Conservation (phyloP, 257 asterid species). For the Dorcoceras hygrometricum region DNA sequence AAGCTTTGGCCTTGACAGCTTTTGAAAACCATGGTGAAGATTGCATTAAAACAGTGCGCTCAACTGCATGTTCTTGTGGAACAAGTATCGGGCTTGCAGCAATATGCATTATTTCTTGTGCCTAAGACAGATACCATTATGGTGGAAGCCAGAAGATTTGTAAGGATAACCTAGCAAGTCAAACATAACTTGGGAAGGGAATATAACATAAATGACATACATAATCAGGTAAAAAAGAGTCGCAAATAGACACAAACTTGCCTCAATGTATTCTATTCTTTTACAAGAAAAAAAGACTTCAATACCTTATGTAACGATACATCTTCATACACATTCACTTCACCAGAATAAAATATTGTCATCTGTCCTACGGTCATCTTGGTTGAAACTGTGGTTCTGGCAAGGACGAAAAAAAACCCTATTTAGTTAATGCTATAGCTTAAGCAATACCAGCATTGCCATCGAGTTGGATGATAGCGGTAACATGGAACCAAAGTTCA, state of each 20-base stretch:
- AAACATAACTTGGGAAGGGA: not conserved
- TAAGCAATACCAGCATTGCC: constrained; percentile 16
- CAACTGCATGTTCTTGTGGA: constrained; percentile 55
- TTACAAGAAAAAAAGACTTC: not conserved
- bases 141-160: constrained; percentile 16
- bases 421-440: constrained; percentile 19
- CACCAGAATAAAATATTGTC: constrained; percentile 90
- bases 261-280: not conserved
- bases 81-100: constrained; percentile 74
- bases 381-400: constrained; percentile 49
- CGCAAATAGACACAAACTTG: not conserved
- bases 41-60: constrained; percentile 42
- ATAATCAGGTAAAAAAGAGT: not conserved
- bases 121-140: constrained; percentile 40
- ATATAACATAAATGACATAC: not conserved
- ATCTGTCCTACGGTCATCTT: constrained; percentile 63
- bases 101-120: constrained; percentile 66
- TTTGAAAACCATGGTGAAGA: constrained; percentile 50
- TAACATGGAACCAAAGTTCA: not conserved
- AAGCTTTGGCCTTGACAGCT: constrained; percentile 36
- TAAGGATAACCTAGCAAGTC: constrained; percentile 7
- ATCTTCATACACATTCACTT: constrained; percentile 86
- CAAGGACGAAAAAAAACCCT: constrained; percentile 21
- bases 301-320: constrained; percentile 81
- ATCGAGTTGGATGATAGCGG: constrained; percentile 4